These are phyloP conservation scores for Coemansia sp. DNA, from an alignment of 192 early-diverging fungal species.

Conservation along the genomic window DNA sequence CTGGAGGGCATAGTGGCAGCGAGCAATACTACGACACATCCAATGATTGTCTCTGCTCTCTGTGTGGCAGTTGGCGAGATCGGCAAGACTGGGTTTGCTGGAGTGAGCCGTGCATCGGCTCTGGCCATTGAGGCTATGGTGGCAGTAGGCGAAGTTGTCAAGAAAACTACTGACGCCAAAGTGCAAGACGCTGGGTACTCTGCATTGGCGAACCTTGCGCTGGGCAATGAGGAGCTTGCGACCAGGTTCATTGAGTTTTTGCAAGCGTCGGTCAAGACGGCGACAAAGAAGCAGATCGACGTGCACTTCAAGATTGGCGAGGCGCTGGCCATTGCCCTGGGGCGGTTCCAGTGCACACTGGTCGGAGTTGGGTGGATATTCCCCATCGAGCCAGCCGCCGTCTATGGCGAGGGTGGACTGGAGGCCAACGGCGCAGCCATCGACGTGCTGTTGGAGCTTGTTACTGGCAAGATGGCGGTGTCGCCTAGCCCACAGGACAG, in stretches of 20 bases:
- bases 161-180: conserved; percentile 72
- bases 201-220: conserved; percentile 68
- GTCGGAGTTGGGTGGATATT: conserved; percentile 33
- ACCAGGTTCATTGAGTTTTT: conserved; percentile 53
- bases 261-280: conserved; percentile 59
- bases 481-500: conserved; percentile 41
- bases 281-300: conserved; percentile 78
- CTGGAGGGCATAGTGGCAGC: conserved; percentile 2
- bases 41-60: conserved; percentile 61
- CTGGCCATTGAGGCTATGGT: conserved; percentile 19
- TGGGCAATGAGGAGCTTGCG: conserved; percentile 44
- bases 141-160: conserved; percentile 50
- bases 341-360: conserved; percentile 40
- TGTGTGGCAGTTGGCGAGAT: conserved; percentile 74
- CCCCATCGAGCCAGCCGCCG: conserved; percentile 23
- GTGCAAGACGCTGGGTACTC: conserved; percentile 74
- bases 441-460: conserved; percentile 17
- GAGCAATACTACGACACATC: conserved; percentile 46
- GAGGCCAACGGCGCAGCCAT: conserved; percentile 20
- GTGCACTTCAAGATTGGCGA: conserved; percentile 86
- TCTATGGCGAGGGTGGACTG: conserved; percentile 24
- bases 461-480: conserved; percentile 24
- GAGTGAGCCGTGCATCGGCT: neutral
- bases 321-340: conserved; percentile 60
- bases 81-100: conserved; percentile 35